phyloP scores from a whole-genome alignment of 106 monocot species.

The Phalaenopsis equestris region DNA sequence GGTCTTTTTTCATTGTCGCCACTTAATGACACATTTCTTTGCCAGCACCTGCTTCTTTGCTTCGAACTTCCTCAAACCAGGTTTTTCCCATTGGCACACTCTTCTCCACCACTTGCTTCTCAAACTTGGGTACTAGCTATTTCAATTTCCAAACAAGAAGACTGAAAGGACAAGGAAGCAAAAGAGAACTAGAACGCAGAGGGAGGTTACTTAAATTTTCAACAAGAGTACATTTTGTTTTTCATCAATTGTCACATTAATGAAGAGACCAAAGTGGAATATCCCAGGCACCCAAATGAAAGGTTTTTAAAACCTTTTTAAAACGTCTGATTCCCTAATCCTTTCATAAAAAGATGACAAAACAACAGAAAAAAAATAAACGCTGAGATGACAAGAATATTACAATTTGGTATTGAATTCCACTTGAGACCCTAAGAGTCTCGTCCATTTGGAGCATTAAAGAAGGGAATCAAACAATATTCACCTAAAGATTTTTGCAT shows the following conservation, averaged over 20 bases:
- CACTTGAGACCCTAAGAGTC: not conserved
- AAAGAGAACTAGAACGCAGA: not conserved
- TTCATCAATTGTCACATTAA: too few species aligned
- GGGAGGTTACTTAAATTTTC: too few species aligned
- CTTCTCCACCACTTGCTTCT: not conserved
- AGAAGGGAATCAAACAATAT: not conserved
- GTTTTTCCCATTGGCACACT: not conserved
- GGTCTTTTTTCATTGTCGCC: not conserved
- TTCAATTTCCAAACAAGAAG: not conserved
- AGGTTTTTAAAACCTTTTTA: too few species aligned
- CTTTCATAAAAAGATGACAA: not conserved
- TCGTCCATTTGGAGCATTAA: not conserved
- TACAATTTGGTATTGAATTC: not conserved
- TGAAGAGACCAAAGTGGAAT: not conserved
- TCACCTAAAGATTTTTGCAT: not conserved
- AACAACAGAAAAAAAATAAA: not conserved
- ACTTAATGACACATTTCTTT: not conserved
- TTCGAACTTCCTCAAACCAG: not conserved
- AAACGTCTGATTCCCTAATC: not conserved
- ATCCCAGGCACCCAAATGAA: not conserved
- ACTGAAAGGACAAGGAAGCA: not conserved
- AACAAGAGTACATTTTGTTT: not conserved
- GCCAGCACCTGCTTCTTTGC: not conserved
- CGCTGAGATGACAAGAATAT: not conserved
- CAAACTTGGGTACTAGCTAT: not conserved